A percentile compares a stretch with the other conserved stretches of the same genome.
These are phyloP conservation scores for Cyphellophora attinorum DNA, from an alignment of 2,329 filamentous ascomycete genomes.

Conservation along the genomic window DNA sequence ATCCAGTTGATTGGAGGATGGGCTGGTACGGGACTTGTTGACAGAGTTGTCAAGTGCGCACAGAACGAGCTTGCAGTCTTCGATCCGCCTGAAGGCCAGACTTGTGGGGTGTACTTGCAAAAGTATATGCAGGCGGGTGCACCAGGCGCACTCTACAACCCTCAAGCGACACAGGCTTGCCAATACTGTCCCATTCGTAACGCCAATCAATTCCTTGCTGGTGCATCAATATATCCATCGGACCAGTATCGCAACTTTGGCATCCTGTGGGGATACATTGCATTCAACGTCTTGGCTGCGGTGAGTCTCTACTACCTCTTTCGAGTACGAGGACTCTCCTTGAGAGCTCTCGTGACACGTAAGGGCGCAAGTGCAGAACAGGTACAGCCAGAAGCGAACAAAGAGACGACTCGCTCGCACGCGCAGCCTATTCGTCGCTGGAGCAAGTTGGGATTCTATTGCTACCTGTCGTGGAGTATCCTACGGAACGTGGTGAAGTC, in stretches of 20 bases:
- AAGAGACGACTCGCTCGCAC: too few species aligned
- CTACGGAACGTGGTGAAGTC: too few species aligned
- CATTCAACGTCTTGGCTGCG: slow-evolving; percentile 52
- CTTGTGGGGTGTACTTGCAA: slow-evolving; percentile 51
- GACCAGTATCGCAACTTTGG: slow-evolving; percentile 59
- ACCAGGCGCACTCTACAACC: slow-evolving; percentile 40
- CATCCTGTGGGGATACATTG: slow-evolving; percentile 56
- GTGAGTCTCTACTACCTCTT: slow-evolving; percentile 54
- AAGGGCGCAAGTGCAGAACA: too few species aligned
- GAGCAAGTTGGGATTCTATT: too few species aligned
- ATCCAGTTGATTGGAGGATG: too few species aligned
- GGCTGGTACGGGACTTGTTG: slow-evolving; percentile 59
- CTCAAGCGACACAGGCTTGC: too few species aligned
- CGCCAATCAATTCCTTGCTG: slow-evolving; percentile 38
- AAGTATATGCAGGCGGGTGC: slow-evolving; percentile 41
- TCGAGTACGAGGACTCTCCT: too few species aligned
- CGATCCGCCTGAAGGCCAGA: slow-evolving; percentile 45
- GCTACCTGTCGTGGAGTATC: too few species aligned
- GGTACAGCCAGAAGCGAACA: too few species aligned
- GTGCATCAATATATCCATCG: slow-evolving; percentile 30
- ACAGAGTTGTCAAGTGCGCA: slow-evolving; percentile 56
- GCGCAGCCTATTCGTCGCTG: too few species aligned
- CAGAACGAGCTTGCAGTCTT: slow-evolving; percentile 59
- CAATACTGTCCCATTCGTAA: slow-evolving; percentile 36
- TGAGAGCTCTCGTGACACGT: too few species aligned